Percentiles rank a stretch among this genome's conserved stretches.
phyloP scores from a whole-genome alignment of 2,329 filamentous ascomycete species.

The Cadophora sp. region DNA sequence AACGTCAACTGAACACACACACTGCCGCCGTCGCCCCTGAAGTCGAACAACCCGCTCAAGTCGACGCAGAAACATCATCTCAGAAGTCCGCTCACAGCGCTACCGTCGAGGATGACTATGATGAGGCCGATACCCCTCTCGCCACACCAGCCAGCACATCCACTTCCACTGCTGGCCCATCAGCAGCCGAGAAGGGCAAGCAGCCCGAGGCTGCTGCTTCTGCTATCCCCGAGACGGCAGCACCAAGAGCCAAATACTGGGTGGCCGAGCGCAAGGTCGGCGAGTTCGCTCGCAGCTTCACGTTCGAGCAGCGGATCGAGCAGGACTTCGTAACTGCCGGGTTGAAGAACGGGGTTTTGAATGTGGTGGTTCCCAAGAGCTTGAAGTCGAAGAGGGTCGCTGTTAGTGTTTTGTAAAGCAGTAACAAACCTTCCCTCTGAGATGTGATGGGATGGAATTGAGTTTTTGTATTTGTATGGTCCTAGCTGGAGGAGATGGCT shows the following conservation, averaged over 20 bases:
- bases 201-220: constrained; percentile 47
- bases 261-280: constrained; percentile 69
- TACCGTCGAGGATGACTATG: constrained; percentile 40
- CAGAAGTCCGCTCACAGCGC: constrained; percentile 38
- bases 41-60: constrained; percentile 55
- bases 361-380: constrained; percentile 69
- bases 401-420: constrained; percentile 46
- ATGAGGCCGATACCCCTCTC: constrained; percentile 37
- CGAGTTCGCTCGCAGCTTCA: constrained; percentile 71
- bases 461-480: constrained; percentile 1
- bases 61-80: constrained; percentile 39
- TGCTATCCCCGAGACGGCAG: constrained; percentile 49
- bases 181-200: constrained; percentile 46
- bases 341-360: constrained; percentile 70
- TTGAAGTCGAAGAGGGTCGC: constrained; percentile 63
- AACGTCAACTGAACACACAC: constrained; percentile 39
- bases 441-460: not conserved
- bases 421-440: not conserved
- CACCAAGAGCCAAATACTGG: constrained; percentile 68
- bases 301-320: constrained; percentile 69
- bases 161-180: constrained; percentile 36
- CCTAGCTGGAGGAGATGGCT: not conserved
- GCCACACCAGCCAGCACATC: constrained; percentile 30
- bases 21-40: constrained; percentile 66
- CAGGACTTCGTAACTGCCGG: constrained; percentile 65